phyloP scores from a whole-genome alignment of 139 green algal genomes.

The Zygnema cylindricum region DNA sequence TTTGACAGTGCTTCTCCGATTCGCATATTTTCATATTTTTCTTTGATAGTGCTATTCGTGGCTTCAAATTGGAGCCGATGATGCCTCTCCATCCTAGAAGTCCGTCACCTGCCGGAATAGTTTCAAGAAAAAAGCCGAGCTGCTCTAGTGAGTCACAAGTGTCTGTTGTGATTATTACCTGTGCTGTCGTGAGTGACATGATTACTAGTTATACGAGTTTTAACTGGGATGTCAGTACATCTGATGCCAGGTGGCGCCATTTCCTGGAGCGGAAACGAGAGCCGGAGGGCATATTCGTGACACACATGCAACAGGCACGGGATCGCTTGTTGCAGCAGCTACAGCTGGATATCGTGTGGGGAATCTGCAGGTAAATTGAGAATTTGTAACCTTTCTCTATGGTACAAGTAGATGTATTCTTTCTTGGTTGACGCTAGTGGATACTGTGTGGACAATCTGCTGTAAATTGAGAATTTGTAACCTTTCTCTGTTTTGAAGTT shows the following conservation, averaged over 20 bases:
- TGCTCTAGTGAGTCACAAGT: too few relatives aligned
- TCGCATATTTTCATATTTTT: neutral
- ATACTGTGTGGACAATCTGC: too few relatives aligned
- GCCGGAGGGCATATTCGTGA: constrained; percentile 95
- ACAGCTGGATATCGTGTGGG: constrained; percentile 96
- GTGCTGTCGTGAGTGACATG: too few relatives aligned
- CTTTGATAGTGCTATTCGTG: constrained; percentile 79
- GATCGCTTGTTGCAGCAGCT: constrained; percentile 91
- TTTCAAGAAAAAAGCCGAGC: constrained; percentile 79
- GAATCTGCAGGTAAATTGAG: constrained; percentile 80
- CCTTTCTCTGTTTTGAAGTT: too few relatives aligned
- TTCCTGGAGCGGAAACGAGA: constrained; percentile 92
- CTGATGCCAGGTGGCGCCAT: constrained; percentile 65
- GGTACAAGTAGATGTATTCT: too few relatives aligned
- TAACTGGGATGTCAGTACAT: too few relatives aligned
- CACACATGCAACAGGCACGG: constrained; percentile 96
- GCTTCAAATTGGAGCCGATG: constrained; percentile 76
- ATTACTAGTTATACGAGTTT: too few relatives aligned
- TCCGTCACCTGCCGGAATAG: constrained; percentile 72
- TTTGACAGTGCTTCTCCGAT: neutral
- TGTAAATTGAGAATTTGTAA: neutral
- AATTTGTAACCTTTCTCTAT: neutral
- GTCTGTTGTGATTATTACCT: too few relatives aligned
- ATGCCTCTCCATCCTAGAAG: constrained; percentile 79
- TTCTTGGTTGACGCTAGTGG: too few relatives aligned